Percentiles rank a stretch among this genome's conserved stretches.
Evolutionary conservation across 2,329 filamentous ascomycete species (phyloP).

Genomic region (Fusarium neocosmosporiellum): DNA sequence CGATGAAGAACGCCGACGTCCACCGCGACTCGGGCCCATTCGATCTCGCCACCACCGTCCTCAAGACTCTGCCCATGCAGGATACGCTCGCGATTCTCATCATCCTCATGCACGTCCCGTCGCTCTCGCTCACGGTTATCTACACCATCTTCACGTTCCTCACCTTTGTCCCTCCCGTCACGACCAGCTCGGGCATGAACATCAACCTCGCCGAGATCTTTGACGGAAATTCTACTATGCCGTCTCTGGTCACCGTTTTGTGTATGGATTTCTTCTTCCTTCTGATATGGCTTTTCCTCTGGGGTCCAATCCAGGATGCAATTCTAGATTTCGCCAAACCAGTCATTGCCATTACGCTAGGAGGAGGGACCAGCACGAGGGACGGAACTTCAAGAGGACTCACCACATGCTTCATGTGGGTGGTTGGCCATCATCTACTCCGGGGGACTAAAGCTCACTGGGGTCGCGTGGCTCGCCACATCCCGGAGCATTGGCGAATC

Average conservation of each 20-base stretch:
- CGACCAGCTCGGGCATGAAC: conserved; percentile 80
- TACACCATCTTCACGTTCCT: conserved; percentile 93
- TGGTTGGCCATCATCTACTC: conserved; percentile 66
- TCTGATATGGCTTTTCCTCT: conserved; percentile 87
- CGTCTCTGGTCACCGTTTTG: conserved; percentile 85
- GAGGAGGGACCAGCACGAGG: conserved; percentile 79
- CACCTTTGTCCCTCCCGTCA: conserved; percentile 89
- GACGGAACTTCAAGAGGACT: conserved; percentile 78
- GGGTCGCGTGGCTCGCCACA: conserved; percentile 57
- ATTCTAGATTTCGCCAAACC: conserved; percentile 92
- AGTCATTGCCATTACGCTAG: conserved; percentile 90
- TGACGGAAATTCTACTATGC: conserved; percentile 86
- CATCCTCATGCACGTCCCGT: conserved; percentile 91
- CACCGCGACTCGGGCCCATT: conserved; percentile 79
- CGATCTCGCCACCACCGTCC: conserved; percentile 84
- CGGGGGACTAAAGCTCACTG: conserved; percentile 62
- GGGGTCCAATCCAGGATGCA: conserved; percentile 87
- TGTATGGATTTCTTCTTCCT: conserved; percentile 87
- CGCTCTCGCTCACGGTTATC: conserved; percentile 86
- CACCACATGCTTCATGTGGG: conserved; percentile 76
- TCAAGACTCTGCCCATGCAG: conserved; percentile 88
- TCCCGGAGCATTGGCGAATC: conserved; percentile 60
- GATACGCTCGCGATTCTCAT: conserved; percentile 98
- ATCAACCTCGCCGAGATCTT: conserved; percentile 91
- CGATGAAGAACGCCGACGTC: conserved; percentile 73